Evolutionary conservation across 306 rosid genomes (phyloP), one percentile per base, ranked within the genome.

Genomic region (Vigna hirtella): DNA sequence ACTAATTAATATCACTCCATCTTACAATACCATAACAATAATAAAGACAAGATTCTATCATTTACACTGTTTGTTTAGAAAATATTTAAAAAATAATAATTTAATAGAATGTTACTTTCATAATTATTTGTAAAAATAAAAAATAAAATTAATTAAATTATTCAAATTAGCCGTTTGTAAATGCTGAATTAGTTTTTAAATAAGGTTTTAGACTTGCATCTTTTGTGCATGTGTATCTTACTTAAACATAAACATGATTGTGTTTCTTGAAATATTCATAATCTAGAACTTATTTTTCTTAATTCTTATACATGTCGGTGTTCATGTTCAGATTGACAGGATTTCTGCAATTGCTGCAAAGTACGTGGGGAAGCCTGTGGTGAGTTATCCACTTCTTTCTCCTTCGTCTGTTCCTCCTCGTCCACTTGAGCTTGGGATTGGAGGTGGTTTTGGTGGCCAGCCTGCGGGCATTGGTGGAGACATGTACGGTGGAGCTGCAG

Each of bases 291-390:
- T 28, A 28, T 28, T 28, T 28, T 28, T 28, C 16, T 40, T 38
- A 17, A 32, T 40, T 9, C n/a, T 49, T 34, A 7, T 9, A 0
- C 9, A 1, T 8, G 1, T 7, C 70, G 40, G 4, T 62, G 8
- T 61, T 47, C 13, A 34, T 73, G 0, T 62, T 68, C 85, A 96
- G 99, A 93, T 93, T 72, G 98, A 96, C 70, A 81, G 98, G 66
- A 93, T 96, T 51, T 91, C 98, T 3, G 94, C 89, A 1, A 96
- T 96, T 36, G 99, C 98, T 32, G 99, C 99, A 0, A 96, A 96
- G 81, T 93, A 96, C 8, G 98, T 90, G 4, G 99, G 99, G 13
- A 96, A 96, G 84, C 97, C 98, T 0, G 89, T 86, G 15, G 96
- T 79, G 63, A 96, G 79, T 83, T 96, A 90, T 80, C 98, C 99